Conservation (phyloP, 2,329 filamentous ascomycete species). For the Cordyceps farinosa region DNA sequence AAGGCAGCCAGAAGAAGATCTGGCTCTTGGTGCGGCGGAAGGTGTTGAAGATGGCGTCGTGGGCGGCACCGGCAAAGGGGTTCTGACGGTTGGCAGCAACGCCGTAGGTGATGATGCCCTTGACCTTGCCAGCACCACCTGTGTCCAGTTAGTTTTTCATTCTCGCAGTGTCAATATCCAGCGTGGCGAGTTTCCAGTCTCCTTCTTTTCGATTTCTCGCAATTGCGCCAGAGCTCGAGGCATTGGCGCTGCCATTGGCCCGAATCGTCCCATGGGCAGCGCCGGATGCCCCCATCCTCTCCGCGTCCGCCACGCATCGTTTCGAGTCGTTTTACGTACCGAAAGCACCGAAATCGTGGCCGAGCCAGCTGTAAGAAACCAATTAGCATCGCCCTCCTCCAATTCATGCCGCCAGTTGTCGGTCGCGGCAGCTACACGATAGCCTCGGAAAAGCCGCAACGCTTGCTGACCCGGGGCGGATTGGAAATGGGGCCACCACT, state of each 20-base stretch:
- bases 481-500: slow-evolving; percentile 22
- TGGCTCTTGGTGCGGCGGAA: slow-evolving; percentile 83
- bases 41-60: slow-evolving; percentile 92
- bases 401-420: background rate
- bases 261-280: background rate
- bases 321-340: slow-evolving; percentile 52
- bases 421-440: background rate
- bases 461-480: slow-evolving; percentile 16
- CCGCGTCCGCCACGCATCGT: slow-evolving; percentile 5
- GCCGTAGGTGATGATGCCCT: slow-evolving; percentile 66
- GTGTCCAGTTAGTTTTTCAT: slow-evolving; percentile 22
- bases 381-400: slow-evolving; percentile 24
- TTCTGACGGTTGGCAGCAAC: slow-evolving; percentile 86
- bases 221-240: background rate
- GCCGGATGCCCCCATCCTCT: background rate
- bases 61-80: slow-evolving; percentile 70
- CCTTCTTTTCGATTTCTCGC: background rate
- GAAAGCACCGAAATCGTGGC: slow-evolving; percentile 65
- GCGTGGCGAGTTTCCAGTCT: slow-evolving; percentile 15
- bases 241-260: background rate
- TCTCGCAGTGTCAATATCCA: slow-evolving; percentile 20
- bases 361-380: slow-evolving; percentile 58
- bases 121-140: slow-evolving; percentile 56
- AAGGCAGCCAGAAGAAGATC: slow-evolving; percentile 83
- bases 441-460: slow-evolving; percentile 32